Base-by-base conservation (phyloP, 2,329 filamentous ascomycete species). In the Huntiella bhutanensis region DNA sequence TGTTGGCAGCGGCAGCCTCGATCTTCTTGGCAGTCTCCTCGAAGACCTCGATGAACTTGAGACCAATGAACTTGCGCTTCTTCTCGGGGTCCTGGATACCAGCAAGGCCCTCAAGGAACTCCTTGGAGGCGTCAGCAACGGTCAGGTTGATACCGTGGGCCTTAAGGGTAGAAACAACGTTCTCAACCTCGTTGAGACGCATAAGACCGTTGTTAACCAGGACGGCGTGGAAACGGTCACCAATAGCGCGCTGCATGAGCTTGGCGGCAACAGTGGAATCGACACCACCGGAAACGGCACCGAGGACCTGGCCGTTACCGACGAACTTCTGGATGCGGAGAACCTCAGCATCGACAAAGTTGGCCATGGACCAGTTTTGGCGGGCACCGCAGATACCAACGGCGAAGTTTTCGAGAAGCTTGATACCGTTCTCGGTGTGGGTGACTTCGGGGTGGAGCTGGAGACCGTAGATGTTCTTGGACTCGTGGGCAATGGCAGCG, bases 51-150 rank as follows among this genome's bases (percentile, higher is more conserved):
- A 69, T 68, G 49, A 70, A 37, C 73, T 41, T 82, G 52, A 70
- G 73, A 47, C 86, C 87, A 51, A 95, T 95, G 55, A 95, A 78
- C 65, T 93, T 94, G 47, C 87, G 72, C 70, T 94, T 95, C 58
- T 73, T 73, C 63, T 96, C 87, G 0, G 88, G 87, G 28, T 77
- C 84, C 0, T 64, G 66, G 19, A 94, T 74, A 13, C 85, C 88
- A 53, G 75, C 72, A 1, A 96, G 75, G 17, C 77, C 70, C 28
- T 65, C 64, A n/a, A 95, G 67, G 68, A 96, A 96, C 19, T 73
- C 66, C 51, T 92, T 69, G 7, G 72, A 71, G 0, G 76, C 86
- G 58, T 96, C 82, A 2, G 92, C 75, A 22, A 96, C 80, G 0
- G 83, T 93, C 2, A 96, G 69, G 61, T 94, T 91, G 61, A 96